A percentile compares a stretch with the other conserved stretches of the same genome.
phyloP scores from a whole-genome alignment of 352 stramenopile species.

The Globisporangium nunn region DNA sequence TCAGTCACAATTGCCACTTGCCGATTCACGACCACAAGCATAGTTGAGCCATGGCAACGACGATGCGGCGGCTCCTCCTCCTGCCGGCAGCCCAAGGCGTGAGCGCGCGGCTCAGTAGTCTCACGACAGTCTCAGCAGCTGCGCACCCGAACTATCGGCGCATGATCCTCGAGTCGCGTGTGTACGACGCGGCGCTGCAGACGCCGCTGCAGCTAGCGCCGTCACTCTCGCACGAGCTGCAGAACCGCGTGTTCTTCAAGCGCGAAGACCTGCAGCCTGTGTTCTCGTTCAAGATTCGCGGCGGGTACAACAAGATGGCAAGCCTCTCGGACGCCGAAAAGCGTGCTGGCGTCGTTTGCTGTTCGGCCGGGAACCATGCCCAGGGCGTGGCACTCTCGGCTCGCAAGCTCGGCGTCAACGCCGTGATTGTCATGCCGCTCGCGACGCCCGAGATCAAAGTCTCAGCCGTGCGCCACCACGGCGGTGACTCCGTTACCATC shows the following conservation, averaged over 20 bases:
- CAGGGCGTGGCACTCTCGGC: slow-evolving; percentile 96
- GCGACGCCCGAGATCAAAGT: slow-evolving; percentile 97
- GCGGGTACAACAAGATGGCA: slow-evolving; percentile 99
- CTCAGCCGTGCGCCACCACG: slow-evolving; percentile 72
- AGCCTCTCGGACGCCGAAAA: slow-evolving; percentile 76
- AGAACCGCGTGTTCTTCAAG: slow-evolving; percentile 90
- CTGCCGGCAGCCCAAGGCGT: not conserved
- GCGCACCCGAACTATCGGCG: slow-evolving; percentile 58
- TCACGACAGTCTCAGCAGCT: not conserved
- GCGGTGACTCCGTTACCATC: slow-evolving; percentile 90
- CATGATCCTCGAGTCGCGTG: slow-evolving; percentile 82
- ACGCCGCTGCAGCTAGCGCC: slow-evolving; percentile 74
- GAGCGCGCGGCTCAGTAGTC: not conserved
- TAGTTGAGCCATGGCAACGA: not conserved
- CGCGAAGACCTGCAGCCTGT: slow-evolving; percentile 97
- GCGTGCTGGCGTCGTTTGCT: slow-evolving; percentile 68
- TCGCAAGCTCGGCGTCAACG: slow-evolving; percentile 84
- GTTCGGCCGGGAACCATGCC: slow-evolving; percentile 95
- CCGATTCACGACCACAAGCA: not conserved
- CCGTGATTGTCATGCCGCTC: slow-evolving; percentile 98
- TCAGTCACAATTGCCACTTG: not conserved
- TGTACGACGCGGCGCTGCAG: slow-evolving; percentile 83
- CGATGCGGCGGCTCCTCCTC: not conserved
- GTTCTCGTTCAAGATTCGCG: slow-evolving; percentile 98
- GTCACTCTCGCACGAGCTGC: slow-evolving; percentile 55